Percentiles rank a stretch among this genome's conserved stretches.
phyloP scores from a whole-genome alignment of 805 yeast genomes.

The Maudiozyma bulderi region DNA sequence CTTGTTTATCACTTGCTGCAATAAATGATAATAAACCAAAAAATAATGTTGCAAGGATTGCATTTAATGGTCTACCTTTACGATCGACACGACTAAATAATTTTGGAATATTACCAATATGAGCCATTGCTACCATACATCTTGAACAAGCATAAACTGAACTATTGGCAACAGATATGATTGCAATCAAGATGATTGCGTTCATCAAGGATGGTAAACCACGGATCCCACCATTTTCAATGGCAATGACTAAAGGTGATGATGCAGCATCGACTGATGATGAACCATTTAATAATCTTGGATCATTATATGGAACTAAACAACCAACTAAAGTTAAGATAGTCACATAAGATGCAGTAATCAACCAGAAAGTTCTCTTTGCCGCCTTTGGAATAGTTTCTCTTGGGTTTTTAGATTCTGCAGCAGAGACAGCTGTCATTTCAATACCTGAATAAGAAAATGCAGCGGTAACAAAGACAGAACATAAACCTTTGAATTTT shows the following conservation, averaged over 20 bases:
- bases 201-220: constrained; percentile 65
- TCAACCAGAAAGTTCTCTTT: constrained; percentile 79
- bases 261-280: constrained; percentile 51
- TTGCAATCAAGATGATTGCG: constrained; percentile 58
- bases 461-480: constrained; percentile 47
- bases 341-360: constrained; percentile 57
- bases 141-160: constrained; percentile 64
- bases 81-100: constrained; percentile 61
- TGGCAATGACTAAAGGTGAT: constrained; percentile 69
- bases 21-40: constrained; percentile 52
- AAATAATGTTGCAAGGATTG: constrained; percentile 43
- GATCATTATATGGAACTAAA: constrained; percentile 50
- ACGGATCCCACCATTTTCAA: constrained; percentile 52
- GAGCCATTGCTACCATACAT: constrained; percentile 57
- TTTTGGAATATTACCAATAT: constrained; percentile 54
- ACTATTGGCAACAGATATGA: constrained; percentile 65
- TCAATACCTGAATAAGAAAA: constrained; percentile 72
- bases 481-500: constrained; percentile 43
- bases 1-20: constrained; percentile 39
- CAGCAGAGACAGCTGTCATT: constrained; percentile 65
- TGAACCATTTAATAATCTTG: constrained; percentile 38
- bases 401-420: constrained; percentile 64
- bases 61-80: constrained; percentile 68
- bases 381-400: constrained; percentile 60
- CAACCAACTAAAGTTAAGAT: constrained; percentile 51